These are phyloP conservation scores for Nadsonia commutata DNA, from an alignment of 1,139 yeast genomes.

Conservation along the genomic window DNA sequence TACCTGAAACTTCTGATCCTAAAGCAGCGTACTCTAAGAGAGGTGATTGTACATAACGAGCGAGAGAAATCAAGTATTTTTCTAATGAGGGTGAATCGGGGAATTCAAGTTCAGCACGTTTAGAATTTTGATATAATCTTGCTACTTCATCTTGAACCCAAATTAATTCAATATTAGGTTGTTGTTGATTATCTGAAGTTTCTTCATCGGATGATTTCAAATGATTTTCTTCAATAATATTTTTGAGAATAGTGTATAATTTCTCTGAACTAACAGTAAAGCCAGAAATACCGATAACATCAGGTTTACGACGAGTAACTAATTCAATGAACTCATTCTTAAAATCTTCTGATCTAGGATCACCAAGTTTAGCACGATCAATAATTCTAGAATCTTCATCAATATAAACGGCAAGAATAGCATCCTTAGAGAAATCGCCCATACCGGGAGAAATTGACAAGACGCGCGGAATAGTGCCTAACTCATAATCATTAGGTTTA, in stretches of 20 bases:
- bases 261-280: conserved; percentile 60
- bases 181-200: conserved; percentile 20
- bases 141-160: conserved; percentile 96
- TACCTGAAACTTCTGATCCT: conserved; percentile 55
- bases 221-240: conserved; percentile 40
- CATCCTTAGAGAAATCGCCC: conserved; percentile 68
- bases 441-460: conserved; percentile 75
- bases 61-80: conserved; percentile 80
- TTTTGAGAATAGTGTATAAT: conserved; percentile 42
- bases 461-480: conserved; percentile 75
- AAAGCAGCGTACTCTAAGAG: conserved; percentile 74
- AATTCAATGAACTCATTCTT: conserved; percentile 45
- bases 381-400: conserved; percentile 71
- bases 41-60: conserved; percentile 85
- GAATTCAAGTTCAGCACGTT: conserved; percentile 61
- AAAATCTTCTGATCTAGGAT: conserved; percentile 44
- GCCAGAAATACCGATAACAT: conserved; percentile 83
- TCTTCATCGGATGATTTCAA: conserved; percentile 20
- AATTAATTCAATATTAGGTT: conserved; percentile 35
- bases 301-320: conserved; percentile 47
- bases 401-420: conserved; percentile 67
- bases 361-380: conserved; percentile 65
- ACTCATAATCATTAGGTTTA: conserved; percentile 61
- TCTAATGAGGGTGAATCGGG: conserved; percentile 76
- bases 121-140: conserved; percentile 68